These are phyloP conservation scores for Heterobasidion irregulare DNA, from an alignment of 1,284 basidiomycete species.

Conservation along the genomic window DNA sequence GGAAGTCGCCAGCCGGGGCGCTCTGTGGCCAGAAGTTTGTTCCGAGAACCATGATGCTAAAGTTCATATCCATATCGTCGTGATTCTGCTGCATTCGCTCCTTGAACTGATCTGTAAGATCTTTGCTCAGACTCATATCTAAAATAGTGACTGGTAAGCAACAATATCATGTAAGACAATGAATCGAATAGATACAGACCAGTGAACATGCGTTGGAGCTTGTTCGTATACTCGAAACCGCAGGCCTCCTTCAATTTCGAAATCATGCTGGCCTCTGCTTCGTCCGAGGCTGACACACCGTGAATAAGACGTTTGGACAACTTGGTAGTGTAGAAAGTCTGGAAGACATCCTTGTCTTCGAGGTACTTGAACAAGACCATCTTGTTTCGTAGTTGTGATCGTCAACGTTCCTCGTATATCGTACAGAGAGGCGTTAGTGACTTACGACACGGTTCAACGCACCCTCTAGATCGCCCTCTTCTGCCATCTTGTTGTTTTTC, in stretches of 20 bases:
- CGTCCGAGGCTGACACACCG: constrained; percentile 90
- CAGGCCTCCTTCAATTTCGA: constrained; percentile 97
- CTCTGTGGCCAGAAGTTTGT: constrained; percentile 96
- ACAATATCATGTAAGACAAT: neutral
- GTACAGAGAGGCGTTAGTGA: constrained; percentile 9
- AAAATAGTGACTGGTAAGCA: constrained; percentile 5
- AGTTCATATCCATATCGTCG: constrained; percentile 82
- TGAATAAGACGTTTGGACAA: constrained; percentile 93
- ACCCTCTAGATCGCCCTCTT: constrained; percentile 86
- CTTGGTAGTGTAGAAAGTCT: constrained; percentile 97
- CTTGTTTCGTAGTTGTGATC: constrained; percentile 29
- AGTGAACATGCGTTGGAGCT: constrained; percentile 97
- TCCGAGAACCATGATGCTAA: constrained; percentile 89
- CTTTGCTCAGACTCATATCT: constrained; percentile 96
- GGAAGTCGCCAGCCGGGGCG: constrained; percentile 78
- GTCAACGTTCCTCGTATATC: neutral
- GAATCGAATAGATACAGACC: constrained; percentile 37
- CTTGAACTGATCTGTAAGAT: constrained; percentile 95
- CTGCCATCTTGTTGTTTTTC: constrained; percentile 95
- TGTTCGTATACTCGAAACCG: constrained; percentile 98
- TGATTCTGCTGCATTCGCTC: constrained; percentile 86
- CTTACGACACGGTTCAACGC: constrained; percentile 86
- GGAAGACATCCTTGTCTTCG: constrained; percentile 99
- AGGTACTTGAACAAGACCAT: constrained; percentile 99
- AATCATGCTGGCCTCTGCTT: constrained; percentile 98